Evolutionary conservation across 2,329 filamentous ascomycete genomes (phyloP).

Genomic region (Ceratocystis papillata): DNA sequence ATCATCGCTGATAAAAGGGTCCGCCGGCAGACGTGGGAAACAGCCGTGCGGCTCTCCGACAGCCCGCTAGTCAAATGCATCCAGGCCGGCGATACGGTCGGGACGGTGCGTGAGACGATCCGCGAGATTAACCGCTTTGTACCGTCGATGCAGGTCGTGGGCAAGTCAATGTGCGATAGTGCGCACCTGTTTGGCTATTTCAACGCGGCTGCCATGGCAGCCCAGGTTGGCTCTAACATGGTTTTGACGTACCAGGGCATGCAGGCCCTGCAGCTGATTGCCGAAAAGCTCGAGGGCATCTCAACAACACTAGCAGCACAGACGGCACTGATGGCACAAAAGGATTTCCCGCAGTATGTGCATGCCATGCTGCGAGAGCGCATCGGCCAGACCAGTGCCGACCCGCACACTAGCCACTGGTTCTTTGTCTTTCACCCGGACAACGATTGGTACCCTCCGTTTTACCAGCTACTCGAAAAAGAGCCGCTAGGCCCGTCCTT

Average conservation of each 20-base stretch:
- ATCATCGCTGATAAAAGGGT: conserved; percentile 23
- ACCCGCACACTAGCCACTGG: conserved; percentile 31
- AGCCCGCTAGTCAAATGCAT: conserved; percentile 23
- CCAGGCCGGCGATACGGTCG: conserved; percentile 23
- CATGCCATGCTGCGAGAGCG: conserved; percentile 33
- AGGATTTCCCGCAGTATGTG: conserved; percentile 33
- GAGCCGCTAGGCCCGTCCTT: conserved; percentile 32
- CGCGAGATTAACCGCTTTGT: conserved; percentile 27
- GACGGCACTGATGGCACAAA: conserved; percentile 32
- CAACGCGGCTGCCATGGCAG: conserved; percentile 29
- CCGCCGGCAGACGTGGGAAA: conserved; percentile 24
- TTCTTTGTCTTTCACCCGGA: conserved; percentile 37
- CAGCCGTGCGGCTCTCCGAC: conserved; percentile 22
- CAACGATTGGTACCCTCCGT: conserved; percentile 35
- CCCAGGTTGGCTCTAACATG: conserved; percentile 32
- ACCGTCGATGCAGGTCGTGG: conserved; percentile 32
- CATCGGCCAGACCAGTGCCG: conserved; percentile 30
- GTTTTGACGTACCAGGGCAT: conserved; percentile 33
- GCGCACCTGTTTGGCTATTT: conserved; percentile 31
- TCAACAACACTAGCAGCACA: conserved; percentile 31
- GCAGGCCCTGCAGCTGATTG: conserved; percentile 32
- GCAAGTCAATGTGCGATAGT: conserved; percentile 31
- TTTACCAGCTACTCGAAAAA: conserved; percentile 33
- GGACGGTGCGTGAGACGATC: conserved; percentile 22
- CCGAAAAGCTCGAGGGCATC: conserved; percentile 32